Percentiles rank a stretch among this genome's conserved stretches.
Evolutionary conservation across 75 land plant species (phyloP).

Genomic region (Cupressus sempervirens): DNA sequence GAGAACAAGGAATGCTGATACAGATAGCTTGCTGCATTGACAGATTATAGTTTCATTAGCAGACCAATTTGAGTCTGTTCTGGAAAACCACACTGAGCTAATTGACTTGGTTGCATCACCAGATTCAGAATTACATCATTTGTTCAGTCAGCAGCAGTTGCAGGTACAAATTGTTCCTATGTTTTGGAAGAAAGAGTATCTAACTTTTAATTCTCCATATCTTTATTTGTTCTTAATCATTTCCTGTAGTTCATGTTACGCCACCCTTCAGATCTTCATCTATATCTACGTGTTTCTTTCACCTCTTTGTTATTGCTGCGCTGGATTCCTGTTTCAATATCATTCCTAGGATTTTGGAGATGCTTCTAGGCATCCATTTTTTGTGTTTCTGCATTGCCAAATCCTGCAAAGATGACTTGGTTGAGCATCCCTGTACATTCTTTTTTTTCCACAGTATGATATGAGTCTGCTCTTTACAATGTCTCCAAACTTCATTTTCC

Average conservation of each 20-base stretch:
- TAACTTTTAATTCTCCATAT: background rate
- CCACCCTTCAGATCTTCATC: background rate
- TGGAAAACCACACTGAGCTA: constrained; percentile 52
- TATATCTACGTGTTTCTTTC: background rate
- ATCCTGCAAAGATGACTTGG: background rate
- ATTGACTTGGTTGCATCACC: constrained; percentile 72
- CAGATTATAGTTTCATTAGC: constrained; percentile 76
- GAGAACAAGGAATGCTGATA: background rate
- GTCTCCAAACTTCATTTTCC: background rate
- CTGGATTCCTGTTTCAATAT: background rate
- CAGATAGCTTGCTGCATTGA: background rate
- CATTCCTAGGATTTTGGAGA: background rate
- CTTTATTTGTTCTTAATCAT: background rate
- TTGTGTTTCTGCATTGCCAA: background rate
- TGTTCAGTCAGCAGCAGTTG: constrained; percentile 89
- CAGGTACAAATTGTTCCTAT: constrained; percentile 42
- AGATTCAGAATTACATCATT: constrained; percentile 50
- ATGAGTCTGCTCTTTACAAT: background rate
- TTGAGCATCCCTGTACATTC: background rate
- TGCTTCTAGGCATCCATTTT: background rate
- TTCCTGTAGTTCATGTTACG: background rate
- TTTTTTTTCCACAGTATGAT: background rate
- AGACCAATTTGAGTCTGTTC: constrained; percentile 30
- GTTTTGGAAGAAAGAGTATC: background rate
- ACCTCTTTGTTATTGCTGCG: background rate